Base-by-base conservation (phyloP, 352 stramenopile species). In the Phytophthora palmivora region DNA sequence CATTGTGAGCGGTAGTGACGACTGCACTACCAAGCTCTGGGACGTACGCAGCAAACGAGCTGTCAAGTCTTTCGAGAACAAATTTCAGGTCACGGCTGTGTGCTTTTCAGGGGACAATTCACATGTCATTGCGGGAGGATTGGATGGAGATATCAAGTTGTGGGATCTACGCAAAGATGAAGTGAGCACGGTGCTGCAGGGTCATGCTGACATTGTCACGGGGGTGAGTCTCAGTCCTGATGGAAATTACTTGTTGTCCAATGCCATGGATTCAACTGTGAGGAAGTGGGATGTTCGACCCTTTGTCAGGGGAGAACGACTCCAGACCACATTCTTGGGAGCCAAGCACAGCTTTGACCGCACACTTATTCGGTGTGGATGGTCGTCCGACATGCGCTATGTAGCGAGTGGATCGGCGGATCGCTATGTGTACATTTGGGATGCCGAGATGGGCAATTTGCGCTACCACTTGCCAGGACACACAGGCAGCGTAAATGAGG, bases 401-500 rank as follows among this genome's bases (percentile, higher is more conserved):
- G 91, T 98, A 14, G 83, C 79, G 21, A 88, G 81, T 54, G 92
- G 91, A n/a, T 97, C 87, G 33, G 88, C 92, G 3, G 92, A 98
- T 75, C 80, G 89, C 37, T 88, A 94, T 56, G 95, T 98, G 65
- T 97, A 98, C 78, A 86, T 99, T 58, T 99, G 95, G 95, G 96
- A 99, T 72, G 84, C 92, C 49, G 79, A 95, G 26, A 92, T 85
- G 48, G 78, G 86, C 4, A 87, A 96, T 59, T 82, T 98, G 61
- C 82, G 97, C 30, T 98, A 98, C 79, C 84, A 91, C 44, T 63
- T 98, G 37, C 94, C 94, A 43, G 96, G 95, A 22, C 96, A 99
- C 80, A 89, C 79, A 47, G 93, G 92, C 30, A 97, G 89, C 72
- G 95, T 99, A 32, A 98, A 98, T 76, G 87, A 97, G 41, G 94